Percentiles rank a stretch among this genome's conserved stretches.
Evolutionary conservation across 371 early-diverging fungal genomes (phyloP).

Genomic region (Nematocida major): DNA sequence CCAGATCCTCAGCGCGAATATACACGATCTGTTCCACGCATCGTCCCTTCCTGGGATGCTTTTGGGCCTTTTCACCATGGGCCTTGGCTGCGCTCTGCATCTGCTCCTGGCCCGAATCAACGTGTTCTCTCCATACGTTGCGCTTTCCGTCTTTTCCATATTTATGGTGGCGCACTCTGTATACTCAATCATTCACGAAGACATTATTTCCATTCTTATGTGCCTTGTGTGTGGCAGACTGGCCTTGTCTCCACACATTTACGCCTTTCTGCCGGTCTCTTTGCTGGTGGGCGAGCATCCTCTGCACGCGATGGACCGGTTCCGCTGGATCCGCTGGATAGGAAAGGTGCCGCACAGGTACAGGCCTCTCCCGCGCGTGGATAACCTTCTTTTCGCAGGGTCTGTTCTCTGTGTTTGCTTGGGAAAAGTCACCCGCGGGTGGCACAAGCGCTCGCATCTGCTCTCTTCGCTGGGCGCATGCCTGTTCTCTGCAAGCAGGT

Average conservation of each 20-base stretch:
- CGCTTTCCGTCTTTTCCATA: conserved; percentile 1
- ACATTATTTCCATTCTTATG: conserved; percentile 25
- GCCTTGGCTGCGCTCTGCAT: not conserved
- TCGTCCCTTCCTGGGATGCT: conserved; percentile 30
- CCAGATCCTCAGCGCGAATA: not conserved
- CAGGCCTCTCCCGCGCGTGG: not conserved
- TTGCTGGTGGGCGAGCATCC: conserved; percentile 24
- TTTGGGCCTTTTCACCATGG: not conserved
- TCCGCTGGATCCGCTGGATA: conserved; percentile 4
- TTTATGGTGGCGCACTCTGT: conserved; percentile 44
- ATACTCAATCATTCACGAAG: conserved; percentile 39
- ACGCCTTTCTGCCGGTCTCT: not conserved
- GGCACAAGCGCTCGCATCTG: not conserved
- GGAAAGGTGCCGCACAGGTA: conserved; percentile 10
- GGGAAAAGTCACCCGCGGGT: not conserved
- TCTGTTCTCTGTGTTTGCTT: no score
- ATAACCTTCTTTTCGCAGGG: not conserved
- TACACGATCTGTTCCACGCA: conserved; percentile 5
- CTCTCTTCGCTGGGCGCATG: not conserved
- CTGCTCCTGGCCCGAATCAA: not conserved
- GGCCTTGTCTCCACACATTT: not conserved
- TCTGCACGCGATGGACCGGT: conserved; percentile 21
- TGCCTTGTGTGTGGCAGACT: not conserved
- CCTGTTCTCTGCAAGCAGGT: not conserved
- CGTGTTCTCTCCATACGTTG: not conserved